Evolutionary conservation across 805 yeast species (phyloP), one percentile per base, ranked within the genome.

Genomic region (Debaryomyces maramus): DNA sequence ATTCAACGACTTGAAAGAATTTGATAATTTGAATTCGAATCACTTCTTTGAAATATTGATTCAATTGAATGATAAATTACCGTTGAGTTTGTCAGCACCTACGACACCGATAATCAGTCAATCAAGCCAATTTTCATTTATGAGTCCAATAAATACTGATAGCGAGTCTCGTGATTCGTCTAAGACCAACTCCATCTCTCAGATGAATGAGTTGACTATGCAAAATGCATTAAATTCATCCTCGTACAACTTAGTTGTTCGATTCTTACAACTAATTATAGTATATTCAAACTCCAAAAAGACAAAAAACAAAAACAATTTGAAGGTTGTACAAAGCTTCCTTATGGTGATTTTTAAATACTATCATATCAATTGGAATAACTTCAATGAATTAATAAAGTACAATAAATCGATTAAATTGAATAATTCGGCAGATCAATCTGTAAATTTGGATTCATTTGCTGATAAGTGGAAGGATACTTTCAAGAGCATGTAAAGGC

Each of bases 41-140:
- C 45, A 47, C 5, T 50, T 70, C 11, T 66, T 66, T 40, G 70
- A 66, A 39, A 50, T 69, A 21, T 32, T 68, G 9, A 40, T 53
- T 26, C 73, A 67, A 41, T 47, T 68, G n/a, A 67, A 67, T 50
- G 75, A 70, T 50, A 58, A 59, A 35, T 52, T 67, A 30, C 74
- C 75, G 0, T 58, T 70, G 45, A 68, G 74, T 53, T 52, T 68
- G 24, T 64, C 71, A 14, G 73, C 75, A 3, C 73, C 74, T 6
- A 60, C 71, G 2, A 70, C 74, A 3, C 74, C 75, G 15, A 53
- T 67, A 5, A 30, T 50, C 2, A 32, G 26, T 21, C 46, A 33
- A 28, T n/a, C 33, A 9, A 32, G 32, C 23, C 28, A 32, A 19
- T 39, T 37, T 31, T 10, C 28, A 9, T 32, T 41, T 18, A 11